These are phyloP conservation scores for Penicillium oxalicum DNA, from an alignment of 2,329 filamentous ascomycete species.

Conservation along the genomic window DNA sequence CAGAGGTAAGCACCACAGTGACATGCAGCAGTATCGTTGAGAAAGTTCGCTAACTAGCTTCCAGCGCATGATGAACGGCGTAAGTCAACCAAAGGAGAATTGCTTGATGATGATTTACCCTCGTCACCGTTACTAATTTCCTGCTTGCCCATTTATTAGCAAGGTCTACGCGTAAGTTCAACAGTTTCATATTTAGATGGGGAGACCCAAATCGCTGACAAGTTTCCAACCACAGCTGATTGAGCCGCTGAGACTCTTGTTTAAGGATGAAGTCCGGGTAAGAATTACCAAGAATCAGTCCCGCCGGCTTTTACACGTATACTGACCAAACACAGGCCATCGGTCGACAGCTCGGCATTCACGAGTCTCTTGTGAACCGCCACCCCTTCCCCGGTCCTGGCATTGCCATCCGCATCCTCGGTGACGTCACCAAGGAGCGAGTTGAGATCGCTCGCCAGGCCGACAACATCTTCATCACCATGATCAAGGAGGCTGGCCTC, in stretches of 20 bases:
- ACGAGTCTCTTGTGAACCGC: slow-evolving; percentile 68
- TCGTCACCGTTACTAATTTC: too few relatives aligned
- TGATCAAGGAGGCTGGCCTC: slow-evolving; percentile 41
- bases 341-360: slow-evolving; percentile 64
- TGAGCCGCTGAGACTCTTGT: slow-evolving; percentile 71
- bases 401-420: slow-evolving; percentile 73
- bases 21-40: background rate
- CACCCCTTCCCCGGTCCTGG: slow-evolving; percentile 62
- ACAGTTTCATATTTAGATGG: background rate
- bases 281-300: background rate
- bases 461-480: slow-evolving; percentile 43
- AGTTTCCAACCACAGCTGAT: slow-evolving; percentile 44
- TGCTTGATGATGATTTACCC: too few relatives aligned
- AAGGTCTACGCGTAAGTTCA: slow-evolving; percentile 14
- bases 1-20: slow-evolving; percentile 13
- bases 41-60: slow-evolving; percentile 7
- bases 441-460: slow-evolving; percentile 62
- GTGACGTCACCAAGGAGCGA: slow-evolving; percentile 73
- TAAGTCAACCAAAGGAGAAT: slow-evolving; percentile 18
- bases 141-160: slow-evolving; percentile 1
- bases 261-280: slow-evolving; percentile 73
- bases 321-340: slow-evolving; percentile 38
- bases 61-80: slow-evolving; percentile 47
- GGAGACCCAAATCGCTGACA: background rate
- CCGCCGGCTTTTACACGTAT: background rate